A percentile compares a stretch with the other conserved stretches of the same genome.
Evolutionary conservation across 1,284 basidiomycete species (phyloP).

Genomic region (Apiotrichum brassicae): DNA sequence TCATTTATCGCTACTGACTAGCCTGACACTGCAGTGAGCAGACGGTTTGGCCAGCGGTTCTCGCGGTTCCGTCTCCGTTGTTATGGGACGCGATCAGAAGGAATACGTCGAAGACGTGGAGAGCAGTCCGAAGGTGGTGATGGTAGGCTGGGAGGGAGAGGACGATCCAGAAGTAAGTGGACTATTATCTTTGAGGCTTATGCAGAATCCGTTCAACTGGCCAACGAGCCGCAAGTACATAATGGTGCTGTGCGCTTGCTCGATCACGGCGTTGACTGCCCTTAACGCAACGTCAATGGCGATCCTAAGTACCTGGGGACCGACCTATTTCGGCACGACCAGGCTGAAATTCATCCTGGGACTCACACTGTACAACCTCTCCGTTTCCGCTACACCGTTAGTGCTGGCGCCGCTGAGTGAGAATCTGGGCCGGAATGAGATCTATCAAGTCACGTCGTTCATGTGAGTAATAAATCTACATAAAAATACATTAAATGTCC

Average conservation of each 20-base stretch:
- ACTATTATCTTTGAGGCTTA: neutral
- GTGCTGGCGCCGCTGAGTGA: conserved; percentile 42
- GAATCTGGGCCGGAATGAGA: conserved; percentile 34
- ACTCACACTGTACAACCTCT: conserved; percentile 28
- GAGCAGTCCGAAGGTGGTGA: neutral
- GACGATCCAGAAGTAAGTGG: conserved; percentile 27
- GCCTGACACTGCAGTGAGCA: too few species aligned
- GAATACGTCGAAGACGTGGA: neutral
- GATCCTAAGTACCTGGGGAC: conserved; percentile 26
- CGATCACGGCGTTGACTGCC: conserved; percentile 27
- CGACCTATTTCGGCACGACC: conserved; percentile 25
- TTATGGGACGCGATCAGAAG: neutral
- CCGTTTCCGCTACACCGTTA: conserved; percentile 37
- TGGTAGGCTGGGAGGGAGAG: conserved; percentile 27
- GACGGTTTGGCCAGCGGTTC: too few species aligned
- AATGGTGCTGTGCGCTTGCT: conserved; percentile 21
- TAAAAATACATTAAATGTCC: too few species aligned
- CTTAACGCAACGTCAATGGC: conserved; percentile 26
- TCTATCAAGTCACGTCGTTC: conserved; percentile 37
- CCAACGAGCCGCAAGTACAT: conserved; percentile 22
- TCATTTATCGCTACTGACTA: too few species aligned
- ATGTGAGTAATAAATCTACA: conserved; percentile 22
- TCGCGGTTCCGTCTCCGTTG: too few species aligned
- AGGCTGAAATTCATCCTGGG: conserved; percentile 22
- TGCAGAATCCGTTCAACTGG: conserved; percentile 41